Percentiles rank a stretch among this genome's conserved stretches.
These are phyloP conservation scores for Porosira glacialis DNA, from an alignment of 352 stramenopile genomes.

Conservation along the genomic window DNA sequence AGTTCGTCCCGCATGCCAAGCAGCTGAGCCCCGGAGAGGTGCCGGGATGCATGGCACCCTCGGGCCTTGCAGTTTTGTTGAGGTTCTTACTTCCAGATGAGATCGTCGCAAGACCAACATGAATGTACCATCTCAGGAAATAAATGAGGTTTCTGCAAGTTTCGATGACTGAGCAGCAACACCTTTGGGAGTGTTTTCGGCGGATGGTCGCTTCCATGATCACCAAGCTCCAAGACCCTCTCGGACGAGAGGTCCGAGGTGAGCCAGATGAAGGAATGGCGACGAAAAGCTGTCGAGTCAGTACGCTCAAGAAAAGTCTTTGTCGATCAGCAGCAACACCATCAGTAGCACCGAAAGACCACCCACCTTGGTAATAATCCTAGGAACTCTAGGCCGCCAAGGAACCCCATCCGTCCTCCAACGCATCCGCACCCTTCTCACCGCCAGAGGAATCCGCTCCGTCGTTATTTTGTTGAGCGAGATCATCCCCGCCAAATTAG, in stretches of 20 bases:
- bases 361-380: slow-evolving; percentile 94
- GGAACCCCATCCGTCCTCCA: slow-evolving; percentile 96
- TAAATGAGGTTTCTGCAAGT: slow-evolving; percentile 74
- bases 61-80: no score
- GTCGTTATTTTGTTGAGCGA: slow-evolving; percentile 96
- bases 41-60: slow-evolving; percentile 96
- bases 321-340: slow-evolving; percentile 17
- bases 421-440: slow-evolving; percentile 86
- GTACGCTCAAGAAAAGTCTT: no score
- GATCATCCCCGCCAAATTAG: slow-evolving; percentile 87
- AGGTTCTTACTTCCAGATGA: no score
- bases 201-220: slow-evolving; percentile 98
- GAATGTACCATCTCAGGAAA: no score
- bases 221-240: slow-evolving; percentile 94
- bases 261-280: slow-evolving; percentile 90
- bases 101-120: no score
- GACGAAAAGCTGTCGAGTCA: slow-evolving; percentile 73
- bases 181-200: slow-evolving; percentile 98
- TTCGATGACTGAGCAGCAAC: no score
- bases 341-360: slow-evolving; percentile 71
- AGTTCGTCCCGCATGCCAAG: slow-evolving; percentile 92
- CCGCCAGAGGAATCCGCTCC: slow-evolving; percentile 84
- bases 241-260: slow-evolving; percentile 96
- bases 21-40: slow-evolving; percentile 96
- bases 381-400: slow-evolving; percentile 98